Evolutionary conservation across 164 flowering plant genomes (phyloP).

Genomic region (Platanus orientalis): DNA sequence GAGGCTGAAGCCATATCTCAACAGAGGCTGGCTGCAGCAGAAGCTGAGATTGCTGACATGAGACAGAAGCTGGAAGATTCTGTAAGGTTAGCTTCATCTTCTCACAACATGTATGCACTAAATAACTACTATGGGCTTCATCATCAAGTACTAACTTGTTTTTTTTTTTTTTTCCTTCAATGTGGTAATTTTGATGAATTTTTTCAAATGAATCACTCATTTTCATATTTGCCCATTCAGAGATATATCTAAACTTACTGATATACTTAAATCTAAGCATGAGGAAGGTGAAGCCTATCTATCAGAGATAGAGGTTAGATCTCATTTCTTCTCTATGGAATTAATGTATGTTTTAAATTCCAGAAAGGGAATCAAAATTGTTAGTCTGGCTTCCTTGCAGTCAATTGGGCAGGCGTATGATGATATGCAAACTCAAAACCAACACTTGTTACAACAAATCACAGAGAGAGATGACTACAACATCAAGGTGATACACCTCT

Average conservation of each 20-base stretch:
- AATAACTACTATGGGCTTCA: not conserved
- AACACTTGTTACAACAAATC: slow-evolving; percentile 87
- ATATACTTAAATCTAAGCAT: slow-evolving; percentile 69
- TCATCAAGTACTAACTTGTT: no score
- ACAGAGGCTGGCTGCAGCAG: slow-evolving; percentile 88
- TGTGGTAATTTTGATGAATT: not conserved
- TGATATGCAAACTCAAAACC: slow-evolving; percentile 94
- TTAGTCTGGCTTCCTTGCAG: slow-evolving; percentile 39
- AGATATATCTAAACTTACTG: slow-evolving; percentile 51
- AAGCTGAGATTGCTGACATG: slow-evolving; percentile 90
- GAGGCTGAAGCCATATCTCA: slow-evolving; percentile 95
- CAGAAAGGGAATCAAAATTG: not conserved
- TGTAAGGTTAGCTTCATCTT: slow-evolving; percentile 46
- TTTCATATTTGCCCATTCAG: slow-evolving; percentile 32
- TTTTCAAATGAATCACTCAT: not conserved
- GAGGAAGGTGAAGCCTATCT: slow-evolving; percentile 89
- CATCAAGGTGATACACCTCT: slow-evolving; percentile 60
- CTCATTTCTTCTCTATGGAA: not conserved
- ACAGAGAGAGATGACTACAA: slow-evolving; percentile 98
- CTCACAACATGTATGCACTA: not conserved
- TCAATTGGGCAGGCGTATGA: slow-evolving; percentile 96
- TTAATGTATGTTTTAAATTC: not conserved
- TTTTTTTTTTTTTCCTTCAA: no score
- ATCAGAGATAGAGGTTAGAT: slow-evolving; percentile 86
- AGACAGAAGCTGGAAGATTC: slow-evolving; percentile 75